A percentile compares a stretch with the other conserved stretches of the same genome.
phyloP scores from a whole-genome alignment of 768 basidiomycete genomes.

The Cystofilobasidium ferigula region DNA sequence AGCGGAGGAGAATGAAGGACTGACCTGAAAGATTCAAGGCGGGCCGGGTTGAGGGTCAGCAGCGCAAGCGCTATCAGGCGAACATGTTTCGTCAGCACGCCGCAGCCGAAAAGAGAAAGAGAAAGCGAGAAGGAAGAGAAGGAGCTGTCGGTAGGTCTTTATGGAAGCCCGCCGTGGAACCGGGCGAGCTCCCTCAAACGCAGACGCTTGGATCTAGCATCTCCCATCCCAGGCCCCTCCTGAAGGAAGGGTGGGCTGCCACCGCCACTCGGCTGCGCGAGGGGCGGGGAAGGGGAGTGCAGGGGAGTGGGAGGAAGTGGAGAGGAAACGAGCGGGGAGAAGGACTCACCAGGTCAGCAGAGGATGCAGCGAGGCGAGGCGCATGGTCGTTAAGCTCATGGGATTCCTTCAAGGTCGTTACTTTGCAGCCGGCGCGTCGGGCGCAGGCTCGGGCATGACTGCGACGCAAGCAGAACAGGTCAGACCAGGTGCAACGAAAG shows the following conservation, averaged over 20 bases:
- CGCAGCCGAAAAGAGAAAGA: neutral
- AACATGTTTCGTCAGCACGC: no score
- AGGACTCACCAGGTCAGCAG: no score
- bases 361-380: no score
- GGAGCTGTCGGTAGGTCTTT: constrained; percentile 5
- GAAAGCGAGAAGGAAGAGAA: neutral
- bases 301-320: no score
- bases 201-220: neutral
- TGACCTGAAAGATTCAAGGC: neutral
- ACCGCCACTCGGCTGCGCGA: no score
- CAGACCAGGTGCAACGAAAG: neutral
- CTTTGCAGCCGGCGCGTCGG: neutral
- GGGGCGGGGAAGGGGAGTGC: no score
- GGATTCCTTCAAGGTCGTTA: no score
- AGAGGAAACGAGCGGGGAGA: no score
- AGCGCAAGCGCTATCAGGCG: neutral
- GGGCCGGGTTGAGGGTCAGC: neutral
- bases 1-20: neutral
- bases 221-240: neutral
- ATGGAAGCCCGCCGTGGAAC: constrained; percentile 4
- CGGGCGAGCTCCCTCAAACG: constrained; percentile 7
- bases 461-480: neutral
- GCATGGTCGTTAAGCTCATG: no score
- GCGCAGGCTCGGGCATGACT: neutral
- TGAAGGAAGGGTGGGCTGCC: no score